Evolutionary conservation across 306 rosid genomes (phyloP).

Genomic region (Arachis hypogaea): DNA sequence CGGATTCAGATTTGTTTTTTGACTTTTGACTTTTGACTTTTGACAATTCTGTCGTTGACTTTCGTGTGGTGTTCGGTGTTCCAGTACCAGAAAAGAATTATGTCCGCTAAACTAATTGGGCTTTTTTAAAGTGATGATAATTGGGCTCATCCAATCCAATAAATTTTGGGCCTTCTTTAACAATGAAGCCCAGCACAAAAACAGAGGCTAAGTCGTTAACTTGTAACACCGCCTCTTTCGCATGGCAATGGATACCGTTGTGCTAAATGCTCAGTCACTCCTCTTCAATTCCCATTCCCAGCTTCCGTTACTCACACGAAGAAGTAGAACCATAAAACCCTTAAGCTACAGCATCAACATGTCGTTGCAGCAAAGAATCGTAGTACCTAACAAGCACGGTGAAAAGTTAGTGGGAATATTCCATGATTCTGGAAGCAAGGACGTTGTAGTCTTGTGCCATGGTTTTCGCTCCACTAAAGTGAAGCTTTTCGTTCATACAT

Average conservation of each 20-base stretch:
- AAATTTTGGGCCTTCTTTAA: too few relatives aligned
- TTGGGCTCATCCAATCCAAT: too few relatives aligned
- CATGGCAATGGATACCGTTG: constrained; percentile 34
- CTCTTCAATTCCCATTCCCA: constrained; percentile 29
- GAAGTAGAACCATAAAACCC: neutral
- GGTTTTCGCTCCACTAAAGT: constrained; percentile 78
- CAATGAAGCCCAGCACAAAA: too few relatives aligned
- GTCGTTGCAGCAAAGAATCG: constrained; percentile 53
- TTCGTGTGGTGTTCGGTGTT: too few relatives aligned
- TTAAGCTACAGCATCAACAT: constrained; percentile 25
- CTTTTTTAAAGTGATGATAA: too few relatives aligned
- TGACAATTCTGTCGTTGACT: too few relatives aligned
- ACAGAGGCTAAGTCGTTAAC: too few relatives aligned
- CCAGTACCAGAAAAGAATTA: too few relatives aligned
- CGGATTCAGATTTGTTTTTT: too few relatives aligned
- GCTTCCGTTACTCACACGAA: constrained; percentile 37
- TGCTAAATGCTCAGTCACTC: constrained; percentile 31
- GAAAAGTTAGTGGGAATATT: constrained; percentile 76
- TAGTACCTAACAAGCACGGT: constrained; percentile 66
- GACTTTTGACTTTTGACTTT: too few relatives aligned
- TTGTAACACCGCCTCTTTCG: too few relatives aligned
- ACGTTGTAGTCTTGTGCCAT: constrained; percentile 75
- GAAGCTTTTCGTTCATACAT: constrained; percentile 10
- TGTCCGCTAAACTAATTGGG: too few relatives aligned
- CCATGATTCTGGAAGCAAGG: constrained; percentile 72